Evolutionary conservation across 108 stramenopile species (phyloP).

Genomic region (Cyclotella sp.): DNA sequence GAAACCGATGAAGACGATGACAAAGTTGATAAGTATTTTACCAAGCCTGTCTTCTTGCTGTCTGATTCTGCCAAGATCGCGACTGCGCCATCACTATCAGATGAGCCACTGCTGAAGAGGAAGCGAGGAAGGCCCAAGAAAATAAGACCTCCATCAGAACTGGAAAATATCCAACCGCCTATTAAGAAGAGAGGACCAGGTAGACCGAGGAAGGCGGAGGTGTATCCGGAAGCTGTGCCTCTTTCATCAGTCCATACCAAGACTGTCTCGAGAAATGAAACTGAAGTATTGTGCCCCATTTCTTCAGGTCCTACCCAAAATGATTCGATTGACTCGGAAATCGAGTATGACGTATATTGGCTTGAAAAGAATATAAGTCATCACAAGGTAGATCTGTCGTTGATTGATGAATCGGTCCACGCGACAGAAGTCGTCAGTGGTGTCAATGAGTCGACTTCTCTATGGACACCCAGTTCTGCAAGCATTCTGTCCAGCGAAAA

Average conservation of each 20-base stretch:
- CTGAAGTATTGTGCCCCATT: background rate
- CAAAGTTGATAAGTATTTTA: background rate
- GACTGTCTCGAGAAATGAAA: background rate
- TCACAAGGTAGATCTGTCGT: background rate
- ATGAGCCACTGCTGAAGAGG: background rate
- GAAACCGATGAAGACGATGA: background rate
- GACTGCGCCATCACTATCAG: background rate
- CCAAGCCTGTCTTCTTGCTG: background rate
- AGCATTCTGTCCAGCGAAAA: background rate
- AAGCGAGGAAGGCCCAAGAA: slow-evolving; percentile 15
- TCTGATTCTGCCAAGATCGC: background rate
- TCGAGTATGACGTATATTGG: background rate
- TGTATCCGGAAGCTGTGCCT: background rate
- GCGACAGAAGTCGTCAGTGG: background rate
- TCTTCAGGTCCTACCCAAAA: background rate
- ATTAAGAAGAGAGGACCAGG: slow-evolving; percentile 3
- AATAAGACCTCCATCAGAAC: background rate
- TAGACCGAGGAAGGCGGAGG: slow-evolving; percentile 12
- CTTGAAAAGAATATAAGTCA: background rate
- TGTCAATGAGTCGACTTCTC: background rate
- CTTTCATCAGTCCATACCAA: background rate
- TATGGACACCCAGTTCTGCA: background rate
- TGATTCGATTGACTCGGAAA: background rate
- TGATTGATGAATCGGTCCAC: background rate
- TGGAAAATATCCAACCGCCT: background rate